Conservation (phyloP, 495 filamentous ascomycete genomes). For the Xylaria castorea region DNA sequence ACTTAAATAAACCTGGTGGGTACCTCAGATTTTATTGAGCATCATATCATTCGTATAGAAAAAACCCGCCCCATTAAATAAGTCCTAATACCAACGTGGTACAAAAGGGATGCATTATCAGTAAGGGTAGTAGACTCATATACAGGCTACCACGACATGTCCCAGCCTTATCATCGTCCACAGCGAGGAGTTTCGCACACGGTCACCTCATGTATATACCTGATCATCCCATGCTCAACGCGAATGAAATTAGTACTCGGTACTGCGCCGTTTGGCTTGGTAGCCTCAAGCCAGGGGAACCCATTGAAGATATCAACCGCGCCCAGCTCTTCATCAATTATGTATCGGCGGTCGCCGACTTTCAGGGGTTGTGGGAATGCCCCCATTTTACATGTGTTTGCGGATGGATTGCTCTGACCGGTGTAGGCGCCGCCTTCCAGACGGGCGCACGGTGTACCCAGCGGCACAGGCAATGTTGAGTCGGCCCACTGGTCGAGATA, state of each 20-base stretch:
- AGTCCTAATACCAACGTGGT: background rate
- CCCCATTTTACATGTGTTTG: slow-evolving; percentile 47
- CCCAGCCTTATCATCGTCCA: background rate
- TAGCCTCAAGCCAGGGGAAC: slow-evolving; percentile 49
- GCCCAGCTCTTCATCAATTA: slow-evolving; percentile 55
- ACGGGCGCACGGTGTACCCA: slow-evolving; percentile 54
- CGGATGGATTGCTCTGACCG: slow-evolving; percentile 32
- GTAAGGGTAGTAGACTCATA: background rate
- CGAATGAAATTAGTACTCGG: slow-evolving; percentile 35
- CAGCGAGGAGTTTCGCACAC: slow-evolving; percentile 29
- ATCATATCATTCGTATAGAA: background rate
- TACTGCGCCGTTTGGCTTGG: slow-evolving; percentile 31
- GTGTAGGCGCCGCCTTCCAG: slow-evolving; percentile 57
- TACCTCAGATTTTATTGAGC: background rate
- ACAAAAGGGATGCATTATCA: background rate
- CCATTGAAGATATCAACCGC: slow-evolving; percentile 49
- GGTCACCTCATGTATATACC: slow-evolving; percentile 50
- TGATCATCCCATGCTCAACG: slow-evolving; percentile 46
- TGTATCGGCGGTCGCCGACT: slow-evolving; percentile 44
- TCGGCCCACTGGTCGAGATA: slow-evolving; percentile 54
- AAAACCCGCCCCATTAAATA: background rate
- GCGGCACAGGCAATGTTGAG: slow-evolving; percentile 51
- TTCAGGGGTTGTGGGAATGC: slow-evolving; percentile 28
- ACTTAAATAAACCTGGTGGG: background rate
- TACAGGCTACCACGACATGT: background rate